Conservation (phyloP, 2,329 filamentous ascomycete genomes). For the Xylaria sp. region DNA sequence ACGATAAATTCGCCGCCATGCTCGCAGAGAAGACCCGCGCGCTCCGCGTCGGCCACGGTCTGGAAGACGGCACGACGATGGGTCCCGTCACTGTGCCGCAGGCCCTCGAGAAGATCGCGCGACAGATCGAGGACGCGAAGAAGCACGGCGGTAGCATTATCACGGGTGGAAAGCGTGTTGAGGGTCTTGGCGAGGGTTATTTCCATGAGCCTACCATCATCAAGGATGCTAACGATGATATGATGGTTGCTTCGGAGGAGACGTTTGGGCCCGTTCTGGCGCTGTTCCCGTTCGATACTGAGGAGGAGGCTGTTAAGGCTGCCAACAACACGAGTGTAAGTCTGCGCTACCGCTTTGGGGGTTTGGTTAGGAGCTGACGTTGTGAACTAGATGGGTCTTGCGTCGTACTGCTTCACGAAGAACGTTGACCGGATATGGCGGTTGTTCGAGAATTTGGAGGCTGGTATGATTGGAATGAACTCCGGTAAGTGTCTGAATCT, state of each 20-base stretch:
- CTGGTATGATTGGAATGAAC: conserved; percentile 44
- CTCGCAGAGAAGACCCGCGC: conserved; percentile 48
- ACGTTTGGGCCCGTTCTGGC: conserved; percentile 7
- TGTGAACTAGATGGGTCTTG: conserved; percentile 59
- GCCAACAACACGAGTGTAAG: conserved; percentile 61
- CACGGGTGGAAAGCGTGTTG: conserved; percentile 50
- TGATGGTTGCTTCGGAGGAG: conserved; percentile 57
- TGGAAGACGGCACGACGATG: conserved; percentile 49
- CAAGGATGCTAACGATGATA: conserved; percentile 59
- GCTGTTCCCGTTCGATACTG: conserved; percentile 2
- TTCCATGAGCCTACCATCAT: conserved; percentile 71
- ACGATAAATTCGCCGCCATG: conserved; percentile 54
- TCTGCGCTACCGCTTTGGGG: neutral
- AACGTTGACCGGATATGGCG: conserved; percentile 54
- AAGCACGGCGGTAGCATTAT: conserved; percentile 57
- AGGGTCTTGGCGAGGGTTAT: conserved; percentile 35
- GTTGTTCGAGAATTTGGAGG: conserved; percentile 54
- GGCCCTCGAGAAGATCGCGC: conserved; percentile 50
- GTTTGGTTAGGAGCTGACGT: neutral
- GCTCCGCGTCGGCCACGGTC: conserved; percentile 58
- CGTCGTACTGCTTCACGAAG: conserved; percentile 64
- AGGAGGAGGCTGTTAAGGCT: conserved; percentile 1
- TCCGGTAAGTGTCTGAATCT: conserved; percentile 36
- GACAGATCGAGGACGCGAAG: conserved; percentile 59
- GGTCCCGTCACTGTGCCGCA: conserved; percentile 54